These are phyloP conservation scores for Mycena crocata DNA, from an alignment of 768 basidiomycete genomes.

Conservation along the genomic window DNA sequence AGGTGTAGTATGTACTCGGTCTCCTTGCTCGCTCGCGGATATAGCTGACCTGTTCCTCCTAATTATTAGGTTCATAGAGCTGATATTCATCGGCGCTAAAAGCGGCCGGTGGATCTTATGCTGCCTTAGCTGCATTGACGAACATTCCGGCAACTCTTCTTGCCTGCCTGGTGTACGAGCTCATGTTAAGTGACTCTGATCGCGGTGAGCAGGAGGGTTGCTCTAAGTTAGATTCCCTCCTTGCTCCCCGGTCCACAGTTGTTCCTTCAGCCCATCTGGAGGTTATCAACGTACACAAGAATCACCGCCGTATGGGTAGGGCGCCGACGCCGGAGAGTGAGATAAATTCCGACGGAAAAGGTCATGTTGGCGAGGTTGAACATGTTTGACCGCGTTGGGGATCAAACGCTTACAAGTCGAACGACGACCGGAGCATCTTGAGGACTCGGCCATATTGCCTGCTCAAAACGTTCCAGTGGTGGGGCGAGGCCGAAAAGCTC, in stretches of 20 bases:
- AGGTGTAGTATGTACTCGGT: no score
- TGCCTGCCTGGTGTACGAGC: constrained; percentile 64
- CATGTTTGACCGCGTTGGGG: no score
- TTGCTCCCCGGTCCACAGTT: constrained; percentile 11
- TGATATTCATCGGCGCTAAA: no score
- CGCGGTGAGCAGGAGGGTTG: constrained; percentile 54
- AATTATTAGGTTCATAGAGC: no score
- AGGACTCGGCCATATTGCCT: no score
- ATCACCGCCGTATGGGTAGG: constrained; percentile 6
- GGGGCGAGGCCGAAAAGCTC: no score
- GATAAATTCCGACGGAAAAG: not conserved
- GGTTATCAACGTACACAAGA: constrained; percentile 22
- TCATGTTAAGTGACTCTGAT: constrained; percentile 68
- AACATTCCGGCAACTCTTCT: constrained; percentile 74
- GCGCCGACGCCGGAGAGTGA: constrained; percentile 1
- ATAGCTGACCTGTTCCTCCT: no score
- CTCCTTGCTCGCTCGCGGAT: no score
- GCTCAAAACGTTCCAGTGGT: no score
- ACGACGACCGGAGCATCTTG: no score
- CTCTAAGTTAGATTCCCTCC: not conserved
- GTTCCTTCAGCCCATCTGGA: constrained; percentile 17
- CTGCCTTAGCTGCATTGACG: constrained; percentile 71
- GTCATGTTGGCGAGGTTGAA: constrained; percentile 17
- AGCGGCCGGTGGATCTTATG: constrained; percentile 55
- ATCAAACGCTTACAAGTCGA: no score